These are phyloP conservation scores for Aspergillus pseudoterreus DNA, from an alignment of 2,329 filamentous ascomycete species.

Conservation along the genomic window DNA sequence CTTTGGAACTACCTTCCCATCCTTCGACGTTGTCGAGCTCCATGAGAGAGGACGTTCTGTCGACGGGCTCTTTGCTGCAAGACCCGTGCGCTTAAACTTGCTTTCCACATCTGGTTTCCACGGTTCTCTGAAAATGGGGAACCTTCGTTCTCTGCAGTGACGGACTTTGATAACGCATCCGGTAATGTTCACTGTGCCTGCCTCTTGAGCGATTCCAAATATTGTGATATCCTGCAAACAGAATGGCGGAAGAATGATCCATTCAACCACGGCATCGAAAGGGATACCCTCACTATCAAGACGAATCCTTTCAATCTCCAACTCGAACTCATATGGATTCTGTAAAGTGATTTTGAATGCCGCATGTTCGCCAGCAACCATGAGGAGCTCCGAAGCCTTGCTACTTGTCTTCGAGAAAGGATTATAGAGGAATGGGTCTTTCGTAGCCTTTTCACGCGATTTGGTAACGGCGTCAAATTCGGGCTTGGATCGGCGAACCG, in stretches of 20 bases:
- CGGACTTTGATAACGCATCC: constrained; percentile 77
- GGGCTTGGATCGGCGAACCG: constrained; percentile 60
- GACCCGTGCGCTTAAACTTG: constrained; percentile 74
- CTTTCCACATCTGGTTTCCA: constrained; percentile 68
- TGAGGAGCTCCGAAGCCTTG: constrained; percentile 58
- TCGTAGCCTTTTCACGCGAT: constrained; percentile 37
- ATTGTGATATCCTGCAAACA: constrained; percentile 75
- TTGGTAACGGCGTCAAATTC: constrained; percentile 47
- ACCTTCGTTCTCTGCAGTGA: constrained; percentile 76
- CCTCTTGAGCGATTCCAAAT: constrained; percentile 60
- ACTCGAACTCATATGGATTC: constrained; percentile 89
- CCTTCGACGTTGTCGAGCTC: constrained; percentile 39
- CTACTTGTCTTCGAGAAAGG: constrained; percentile 72
- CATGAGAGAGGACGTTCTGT: constrained; percentile 46
- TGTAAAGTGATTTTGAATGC: constrained; percentile 81
- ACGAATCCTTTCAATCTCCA: constrained; percentile 79
- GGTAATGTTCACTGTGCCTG: constrained; percentile 68
- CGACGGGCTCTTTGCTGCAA: constrained; percentile 53
- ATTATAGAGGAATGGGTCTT: constrained; percentile 91
- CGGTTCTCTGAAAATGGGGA: constrained; percentile 74
- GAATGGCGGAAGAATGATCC: constrained; percentile 72
- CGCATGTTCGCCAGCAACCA: constrained; percentile 75
- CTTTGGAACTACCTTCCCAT: constrained; percentile 29
- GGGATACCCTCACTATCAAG: constrained; percentile 70
- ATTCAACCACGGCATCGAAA: constrained; percentile 64